phyloP scores from a whole-genome alignment of 495 filamentous ascomycete species.

The Penicillium desertorum region DNA sequence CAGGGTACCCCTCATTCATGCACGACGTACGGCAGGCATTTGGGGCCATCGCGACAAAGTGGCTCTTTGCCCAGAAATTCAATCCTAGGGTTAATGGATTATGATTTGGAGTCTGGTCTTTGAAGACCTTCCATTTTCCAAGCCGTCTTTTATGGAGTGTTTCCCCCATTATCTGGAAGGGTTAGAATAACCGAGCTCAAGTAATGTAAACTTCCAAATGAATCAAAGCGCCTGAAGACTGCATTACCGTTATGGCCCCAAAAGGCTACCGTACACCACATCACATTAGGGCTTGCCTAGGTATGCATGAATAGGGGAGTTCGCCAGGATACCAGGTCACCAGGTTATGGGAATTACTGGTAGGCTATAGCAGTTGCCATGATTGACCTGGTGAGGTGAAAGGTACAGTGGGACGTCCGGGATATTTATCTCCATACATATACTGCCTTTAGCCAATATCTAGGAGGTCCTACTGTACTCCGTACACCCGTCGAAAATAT shows the following conservation, averaged over 20 bases:
- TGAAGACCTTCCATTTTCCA: neutral
- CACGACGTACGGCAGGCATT: neutral
- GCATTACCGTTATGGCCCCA: neutral
- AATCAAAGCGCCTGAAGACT: neutral
- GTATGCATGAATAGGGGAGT: neutral
- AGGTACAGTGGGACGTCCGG: too few relatives aligned
- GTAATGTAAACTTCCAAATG: neutral
- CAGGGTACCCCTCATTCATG: neutral
- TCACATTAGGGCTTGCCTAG: neutral
- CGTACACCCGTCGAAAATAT: too few relatives aligned
- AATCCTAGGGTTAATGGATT: neutral
- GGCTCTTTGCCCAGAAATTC: neutral
- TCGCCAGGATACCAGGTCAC: too few relatives aligned
- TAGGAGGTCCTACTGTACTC: too few relatives aligned
- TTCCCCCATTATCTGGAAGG: too few relatives aligned
- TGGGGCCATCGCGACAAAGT: neutral
- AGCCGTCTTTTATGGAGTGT: too few relatives aligned
- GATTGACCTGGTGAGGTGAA: too few relatives aligned
- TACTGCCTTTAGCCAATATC: too few relatives aligned
- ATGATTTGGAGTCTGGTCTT: neutral
- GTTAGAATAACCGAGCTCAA: neutral
- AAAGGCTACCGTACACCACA: neutral
- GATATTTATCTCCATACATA: too few relatives aligned
- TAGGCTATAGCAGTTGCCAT: too few relatives aligned
- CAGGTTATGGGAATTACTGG: too few relatives aligned